Evolutionary conservation across 192 early-diverging fungal genomes (phyloP).

Genomic region (Backusella tarrabulga): DNA sequence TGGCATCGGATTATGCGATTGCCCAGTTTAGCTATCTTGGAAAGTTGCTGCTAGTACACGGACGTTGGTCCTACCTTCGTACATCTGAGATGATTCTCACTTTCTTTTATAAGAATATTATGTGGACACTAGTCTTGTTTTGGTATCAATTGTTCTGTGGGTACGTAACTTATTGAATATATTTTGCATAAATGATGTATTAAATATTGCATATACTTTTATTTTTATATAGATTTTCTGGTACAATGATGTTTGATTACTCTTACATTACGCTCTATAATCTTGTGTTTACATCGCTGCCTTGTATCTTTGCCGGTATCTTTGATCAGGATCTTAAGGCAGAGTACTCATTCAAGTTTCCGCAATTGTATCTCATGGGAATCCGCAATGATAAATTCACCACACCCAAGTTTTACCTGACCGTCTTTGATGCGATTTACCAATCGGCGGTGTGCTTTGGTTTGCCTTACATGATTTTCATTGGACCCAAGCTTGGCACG

Average conservation of each 20-base stretch:
- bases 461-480: constrained; percentile 56
- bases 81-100: constrained; percentile 61
- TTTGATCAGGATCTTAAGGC: constrained; percentile 76
- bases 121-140: constrained; percentile 67
- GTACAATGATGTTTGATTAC: constrained; percentile 72
- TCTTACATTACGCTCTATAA: constrained; percentile 80
- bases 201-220: no score
- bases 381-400: constrained; percentile 62
- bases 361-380: constrained; percentile 73
- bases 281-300: constrained; percentile 72
- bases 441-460: constrained; percentile 63
- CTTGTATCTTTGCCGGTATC: constrained; percentile 63
- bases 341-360: constrained; percentile 54
- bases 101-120: constrained; percentile 77
- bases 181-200: no score
- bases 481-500: constrained; percentile 42
- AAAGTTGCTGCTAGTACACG: constrained; percentile 69
- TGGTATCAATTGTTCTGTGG: constrained; percentile 83
- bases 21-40: constrained; percentile 67
- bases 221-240: constrained; percentile 61
- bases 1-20: constrained; percentile 75
- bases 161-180: constrained; percentile 36
- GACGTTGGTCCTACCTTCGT: constrained; percentile 62
- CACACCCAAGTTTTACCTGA: constrained; percentile 56
- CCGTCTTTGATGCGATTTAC: constrained; percentile 59